Evolutionary conservation across 139 green algal species (phyloP).

Genomic region (Haematococcus lacustris): DNA sequence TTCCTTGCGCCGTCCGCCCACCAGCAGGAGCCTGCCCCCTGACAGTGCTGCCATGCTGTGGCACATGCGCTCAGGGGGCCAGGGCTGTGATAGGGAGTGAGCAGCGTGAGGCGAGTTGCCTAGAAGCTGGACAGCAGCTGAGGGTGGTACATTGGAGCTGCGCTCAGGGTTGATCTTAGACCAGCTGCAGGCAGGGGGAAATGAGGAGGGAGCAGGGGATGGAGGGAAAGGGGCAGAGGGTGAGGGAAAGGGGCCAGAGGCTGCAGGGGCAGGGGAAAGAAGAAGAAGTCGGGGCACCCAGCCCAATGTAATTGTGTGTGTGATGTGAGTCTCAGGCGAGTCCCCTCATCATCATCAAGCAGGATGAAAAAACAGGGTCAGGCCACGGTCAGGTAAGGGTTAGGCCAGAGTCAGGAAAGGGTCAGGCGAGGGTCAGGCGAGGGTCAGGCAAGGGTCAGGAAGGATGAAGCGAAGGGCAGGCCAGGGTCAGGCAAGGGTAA

Average conservation of each 20-base stretch:
- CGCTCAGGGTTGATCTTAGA: too few species aligned
- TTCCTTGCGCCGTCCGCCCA: constrained; percentile 46
- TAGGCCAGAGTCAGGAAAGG: background rate
- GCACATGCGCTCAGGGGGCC: constrained; percentile 51
- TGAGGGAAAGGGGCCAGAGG: too few species aligned
- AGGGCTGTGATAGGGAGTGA: background rate
- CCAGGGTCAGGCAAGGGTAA: background rate
- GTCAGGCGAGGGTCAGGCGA: background rate
- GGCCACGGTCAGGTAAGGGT: background rate
- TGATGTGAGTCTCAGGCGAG: too few species aligned
- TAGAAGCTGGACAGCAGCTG: background rate
- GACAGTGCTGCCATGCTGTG: constrained; percentile 50
- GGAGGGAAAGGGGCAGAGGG: too few species aligned
- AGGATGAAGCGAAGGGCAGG: background rate
- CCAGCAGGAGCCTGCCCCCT: constrained; percentile 45
- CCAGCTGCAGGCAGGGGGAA: constrained; percentile 4
- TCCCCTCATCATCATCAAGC: background rate
- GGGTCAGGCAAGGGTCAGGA: background rate
- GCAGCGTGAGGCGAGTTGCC: background rate
- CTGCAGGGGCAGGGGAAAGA: background rate
- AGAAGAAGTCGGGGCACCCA: too few species aligned
- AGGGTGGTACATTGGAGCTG: background rate
- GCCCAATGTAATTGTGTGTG: too few species aligned
- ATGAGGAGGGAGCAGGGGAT: too few species aligned
- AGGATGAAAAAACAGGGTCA: background rate